phyloP scores from a whole-genome alignment of 2,329 filamentous ascomycete genomes.

The Cercospora sp. region DNA sequence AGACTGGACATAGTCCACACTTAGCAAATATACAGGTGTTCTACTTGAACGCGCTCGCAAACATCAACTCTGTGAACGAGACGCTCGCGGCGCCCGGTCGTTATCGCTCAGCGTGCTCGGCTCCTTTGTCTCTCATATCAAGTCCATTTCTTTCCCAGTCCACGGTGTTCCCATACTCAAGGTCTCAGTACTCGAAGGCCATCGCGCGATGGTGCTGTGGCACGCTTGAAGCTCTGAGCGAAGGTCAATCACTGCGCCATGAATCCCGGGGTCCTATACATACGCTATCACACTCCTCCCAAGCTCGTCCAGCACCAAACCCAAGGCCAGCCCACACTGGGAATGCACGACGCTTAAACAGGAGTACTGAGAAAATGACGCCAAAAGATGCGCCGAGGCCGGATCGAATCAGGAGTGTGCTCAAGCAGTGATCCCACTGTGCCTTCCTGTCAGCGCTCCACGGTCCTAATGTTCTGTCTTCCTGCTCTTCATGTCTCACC shows the following conservation, averaged over 20 bases:
- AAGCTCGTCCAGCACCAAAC: slow-evolving; percentile 93
- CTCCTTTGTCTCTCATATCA: not conserved
- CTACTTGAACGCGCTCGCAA: not conserved
- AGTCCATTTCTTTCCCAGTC: not conserved
- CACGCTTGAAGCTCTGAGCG: slow-evolving; percentile 54
- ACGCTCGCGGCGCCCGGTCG: not conserved
- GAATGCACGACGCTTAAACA: slow-evolving; percentile 98
- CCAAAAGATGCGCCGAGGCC: slow-evolving; percentile 94
- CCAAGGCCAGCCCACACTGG: slow-evolving; percentile 92
- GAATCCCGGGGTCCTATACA: slow-evolving; percentile 28
- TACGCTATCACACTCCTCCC: slow-evolving; percentile 92
- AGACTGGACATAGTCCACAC: not conserved
- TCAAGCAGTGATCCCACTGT: slow-evolving; percentile 99
- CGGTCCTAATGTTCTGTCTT: not conserved
- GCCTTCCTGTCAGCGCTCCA: slow-evolving; percentile 28
- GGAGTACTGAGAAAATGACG: slow-evolving; percentile 94
- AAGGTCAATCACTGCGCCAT: not conserved
- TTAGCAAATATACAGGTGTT: slow-evolving; percentile 1
- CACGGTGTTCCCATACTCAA: slow-evolving; percentile 14
- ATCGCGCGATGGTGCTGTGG: slow-evolving; percentile 50
- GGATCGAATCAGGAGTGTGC: slow-evolving; percentile 95
- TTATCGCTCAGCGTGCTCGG: not conserved
- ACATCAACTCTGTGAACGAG: not conserved
- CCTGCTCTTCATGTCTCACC: slow-evolving; percentile 57
- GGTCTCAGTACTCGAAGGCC: slow-evolving; percentile 52